phyloP scores from a whole-genome alignment of 768 basidiomycete genomes.

The Lanmaoa rubissima region DNA sequence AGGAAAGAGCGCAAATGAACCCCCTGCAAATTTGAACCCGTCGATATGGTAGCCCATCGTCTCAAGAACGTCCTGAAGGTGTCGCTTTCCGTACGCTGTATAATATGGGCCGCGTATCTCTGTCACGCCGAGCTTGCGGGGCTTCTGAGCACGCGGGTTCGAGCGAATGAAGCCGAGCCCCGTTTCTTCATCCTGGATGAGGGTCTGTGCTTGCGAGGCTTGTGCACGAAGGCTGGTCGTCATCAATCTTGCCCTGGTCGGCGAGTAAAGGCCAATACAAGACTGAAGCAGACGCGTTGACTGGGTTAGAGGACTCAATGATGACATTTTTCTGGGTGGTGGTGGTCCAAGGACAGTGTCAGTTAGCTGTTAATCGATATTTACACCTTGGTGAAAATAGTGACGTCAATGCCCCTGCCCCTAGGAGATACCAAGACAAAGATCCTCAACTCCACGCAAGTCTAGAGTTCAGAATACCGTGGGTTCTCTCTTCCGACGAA shows the following conservation, averaged over 20 bases:
- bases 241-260: neutral
- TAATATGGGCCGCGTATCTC: conserved; percentile 48
- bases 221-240: neutral
- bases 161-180: conserved; percentile 19
- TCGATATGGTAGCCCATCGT: conserved; percentile 45
- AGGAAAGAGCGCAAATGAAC: conserved; percentile 43
- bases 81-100: conserved; percentile 39
- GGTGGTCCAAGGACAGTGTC: neutral
- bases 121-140: conserved; percentile 38
- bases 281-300: neutral
- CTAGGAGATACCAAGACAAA: neutral
- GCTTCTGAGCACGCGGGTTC: conserved; percentile 33
- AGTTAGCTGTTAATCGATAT: neutral
- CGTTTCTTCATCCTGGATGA: conserved; percentile 11
- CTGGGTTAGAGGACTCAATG: neutral
- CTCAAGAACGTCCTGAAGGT: conserved; percentile 40
- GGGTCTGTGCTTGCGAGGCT: neutral
- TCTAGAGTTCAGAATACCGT: neutral
- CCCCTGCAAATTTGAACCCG: conserved; percentile 45
- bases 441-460: neutral
- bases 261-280: neutral
- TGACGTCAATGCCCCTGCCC: conserved; percentile 5
- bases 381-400: neutral
- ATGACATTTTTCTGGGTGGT: neutral
- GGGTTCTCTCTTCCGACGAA: neutral